Percentiles rank a stretch among this genome's conserved stretches.
Conservation (phyloP, 208 protist species). For the Wallacemonas sp. region DNA sequence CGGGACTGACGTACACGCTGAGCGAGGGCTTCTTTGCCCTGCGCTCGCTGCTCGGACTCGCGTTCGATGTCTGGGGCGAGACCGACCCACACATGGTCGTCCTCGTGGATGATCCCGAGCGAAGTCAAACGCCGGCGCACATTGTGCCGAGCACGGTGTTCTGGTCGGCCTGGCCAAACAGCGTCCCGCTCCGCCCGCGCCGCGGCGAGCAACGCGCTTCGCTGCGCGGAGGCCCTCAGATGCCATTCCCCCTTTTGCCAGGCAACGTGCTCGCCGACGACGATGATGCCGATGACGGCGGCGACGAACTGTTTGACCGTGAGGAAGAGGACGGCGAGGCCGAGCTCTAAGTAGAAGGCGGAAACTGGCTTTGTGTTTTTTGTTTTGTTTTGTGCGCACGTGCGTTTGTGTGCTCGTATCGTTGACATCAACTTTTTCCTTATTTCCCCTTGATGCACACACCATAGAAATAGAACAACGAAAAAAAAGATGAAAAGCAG, state of each 20-base stretch:
- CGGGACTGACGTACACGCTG: slow-evolving; percentile 35
- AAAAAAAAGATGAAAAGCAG: not conserved
- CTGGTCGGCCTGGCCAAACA: slow-evolving; percentile 32
- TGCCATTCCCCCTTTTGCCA: slow-evolving; percentile 34
- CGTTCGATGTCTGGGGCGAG: slow-evolving; percentile 36
- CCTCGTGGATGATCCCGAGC: slow-evolving; percentile 28
- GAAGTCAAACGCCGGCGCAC: slow-evolving; percentile 21
- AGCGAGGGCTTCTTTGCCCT: slow-evolving; percentile 31
- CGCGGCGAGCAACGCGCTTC: slow-evolving; percentile 30
- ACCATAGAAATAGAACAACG: not conserved
- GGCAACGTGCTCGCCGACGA: slow-evolving; percentile 33
- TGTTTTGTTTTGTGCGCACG: not conserved
- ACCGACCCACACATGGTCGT: slow-evolving; percentile 33
- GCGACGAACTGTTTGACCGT: slow-evolving; percentile 1
- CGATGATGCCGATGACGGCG: slow-evolving; percentile 17
- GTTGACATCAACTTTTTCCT: no score
- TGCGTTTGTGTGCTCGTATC: no score
- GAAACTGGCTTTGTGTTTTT: not conserved
- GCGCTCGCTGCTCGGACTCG: slow-evolving; percentile 31
- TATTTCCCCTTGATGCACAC: no score
- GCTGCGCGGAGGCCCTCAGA: slow-evolving; percentile 15
- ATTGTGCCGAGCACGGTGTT: slow-evolving; percentile 28
- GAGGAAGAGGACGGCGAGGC: not conserved
- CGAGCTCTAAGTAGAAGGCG: no score
- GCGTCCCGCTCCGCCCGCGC: slow-evolving; percentile 12